Evolutionary conservation across 2,329 filamentous ascomycete species (phyloP).

Genomic region (Calonectria pseudoreteaudii): DNA sequence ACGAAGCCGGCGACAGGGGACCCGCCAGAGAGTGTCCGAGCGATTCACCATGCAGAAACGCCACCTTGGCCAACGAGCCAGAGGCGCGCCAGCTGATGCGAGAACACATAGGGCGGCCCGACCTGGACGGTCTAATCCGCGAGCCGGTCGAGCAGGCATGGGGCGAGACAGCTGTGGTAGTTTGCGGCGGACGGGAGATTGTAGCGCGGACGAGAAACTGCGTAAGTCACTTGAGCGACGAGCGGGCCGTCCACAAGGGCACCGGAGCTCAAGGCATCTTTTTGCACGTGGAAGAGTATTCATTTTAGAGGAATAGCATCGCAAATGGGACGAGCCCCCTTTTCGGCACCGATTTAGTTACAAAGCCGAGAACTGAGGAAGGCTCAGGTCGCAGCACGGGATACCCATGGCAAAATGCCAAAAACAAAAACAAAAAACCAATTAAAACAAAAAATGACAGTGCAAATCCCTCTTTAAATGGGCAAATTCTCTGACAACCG

Average conservation of each 20-base stretch:
- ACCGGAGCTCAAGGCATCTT: conserved; percentile 73
- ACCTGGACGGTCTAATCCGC: conserved; percentile 64
- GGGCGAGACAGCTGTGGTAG: conserved; percentile 71
- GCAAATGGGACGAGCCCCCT: neutral
- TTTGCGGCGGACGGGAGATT: conserved; percentile 68
- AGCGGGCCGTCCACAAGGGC: conserved; percentile 73
- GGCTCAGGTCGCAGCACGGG: neutral
- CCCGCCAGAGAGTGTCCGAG: conserved; percentile 17
- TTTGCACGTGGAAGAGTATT: conserved; percentile 71
- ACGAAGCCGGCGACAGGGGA: conserved; percentile 25
- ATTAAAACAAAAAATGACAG: conserved; percentile 4
- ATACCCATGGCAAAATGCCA: neutral
- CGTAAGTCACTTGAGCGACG: conserved; percentile 68
- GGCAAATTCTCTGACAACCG: neutral
- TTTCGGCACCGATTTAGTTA: neutral
- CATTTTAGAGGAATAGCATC: conserved; percentile 52
- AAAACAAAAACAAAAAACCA: neutral
- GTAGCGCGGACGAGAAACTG: conserved; percentile 66
- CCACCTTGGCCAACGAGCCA: neutral
- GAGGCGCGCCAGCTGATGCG: conserved; percentile 49
- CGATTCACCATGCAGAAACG: conserved; percentile 27
- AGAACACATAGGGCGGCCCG: conserved; percentile 60
- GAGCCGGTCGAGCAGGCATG: conserved; percentile 67
- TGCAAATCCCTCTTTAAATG: neutral
- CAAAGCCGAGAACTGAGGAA: conserved; percentile 5